Evolutionary conservation across 768 basidiomycete species (phyloP), one percentile per base, ranked within the genome.

Genomic region (Macrolepiota albuminosa): DNA sequence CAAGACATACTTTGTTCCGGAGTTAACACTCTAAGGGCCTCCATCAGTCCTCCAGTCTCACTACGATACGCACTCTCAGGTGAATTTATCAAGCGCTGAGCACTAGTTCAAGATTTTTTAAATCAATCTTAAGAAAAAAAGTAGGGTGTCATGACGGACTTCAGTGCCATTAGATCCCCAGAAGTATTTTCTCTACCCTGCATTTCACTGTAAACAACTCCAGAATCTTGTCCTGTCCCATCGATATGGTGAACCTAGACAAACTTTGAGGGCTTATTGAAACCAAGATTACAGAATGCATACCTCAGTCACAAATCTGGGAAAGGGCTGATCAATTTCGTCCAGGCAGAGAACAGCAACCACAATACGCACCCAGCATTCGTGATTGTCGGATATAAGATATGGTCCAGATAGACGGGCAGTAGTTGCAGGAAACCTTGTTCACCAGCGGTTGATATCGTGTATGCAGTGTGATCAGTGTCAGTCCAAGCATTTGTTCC

Each of bases 401-500:
- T 91, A 71, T 99, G 97, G 72, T 99, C 97, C 33, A 98, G 77
- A 66, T 93, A 99, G 65, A 98, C 88, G 21, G 91, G 90, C 31
- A 93, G 77, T 8, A 93, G 76, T 66, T 93, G 90, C 36, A 94
- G 77, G 63, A 93, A 91, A 7, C 97, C 97, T 67, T 96, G 91
- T 60, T 89, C 87, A 62, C 97, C 97, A 13, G 97, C 97, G 9
- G 96, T 98, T 4, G 91, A 89, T 57, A 96, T 88, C 10, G 97
- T 98, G 71, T 98, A 99, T 9, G 93, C 93, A 49, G 95, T 97
- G 68, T 97, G 88, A 68, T 94, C 93, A 47, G 84, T 95, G 68
- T 91, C 96, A 3, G 97, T 98, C 97, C 96, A 99, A 1, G 96
- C 96, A 71, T 98, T 97, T 9, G 89, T 93, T 37, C 92, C 93